These are phyloP conservation scores for Nicotiana paniculata DNA, from an alignment of 257 asterid species.

Conservation along the genomic window DNA sequence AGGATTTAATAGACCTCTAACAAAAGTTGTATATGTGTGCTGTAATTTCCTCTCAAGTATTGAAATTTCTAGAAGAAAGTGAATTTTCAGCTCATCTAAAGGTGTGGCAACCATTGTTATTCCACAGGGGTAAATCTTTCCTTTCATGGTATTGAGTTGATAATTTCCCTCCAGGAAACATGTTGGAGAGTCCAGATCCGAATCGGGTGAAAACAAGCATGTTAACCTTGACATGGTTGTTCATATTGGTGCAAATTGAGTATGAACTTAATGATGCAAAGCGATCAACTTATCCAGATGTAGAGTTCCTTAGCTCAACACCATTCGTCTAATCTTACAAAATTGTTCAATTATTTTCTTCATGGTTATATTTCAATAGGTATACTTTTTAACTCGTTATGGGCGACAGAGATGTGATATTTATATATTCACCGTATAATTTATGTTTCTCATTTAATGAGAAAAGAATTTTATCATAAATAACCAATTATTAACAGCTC, in stretches of 20 bases:
- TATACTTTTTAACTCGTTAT: neutral
- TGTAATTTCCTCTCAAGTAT: constrained; percentile 82
- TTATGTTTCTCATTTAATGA: neutral
- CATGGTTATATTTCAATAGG: neutral
- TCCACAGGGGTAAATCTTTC: constrained; percentile 63
- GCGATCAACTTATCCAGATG: neutral
- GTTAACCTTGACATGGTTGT: constrained; percentile 50
- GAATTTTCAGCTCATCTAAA: constrained; percentile 74
- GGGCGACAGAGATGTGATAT: neutral
- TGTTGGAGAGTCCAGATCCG: neutral
- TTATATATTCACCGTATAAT: constrained; percentile 1
- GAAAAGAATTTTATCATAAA: neutral
- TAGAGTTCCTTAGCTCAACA: neutral
- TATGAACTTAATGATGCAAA: neutral
- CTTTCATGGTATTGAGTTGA: constrained; percentile 73
- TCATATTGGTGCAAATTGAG: constrained; percentile 57
- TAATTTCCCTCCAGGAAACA: constrained; percentile 40
- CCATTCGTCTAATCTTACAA: neutral
- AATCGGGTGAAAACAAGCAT: constrained; percentile 41
- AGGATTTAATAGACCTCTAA: constrained; percentile 82
- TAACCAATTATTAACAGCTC: neutral
- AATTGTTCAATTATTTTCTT: neutral
- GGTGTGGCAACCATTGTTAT: constrained; percentile 90
- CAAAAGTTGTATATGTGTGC: constrained; percentile 86
- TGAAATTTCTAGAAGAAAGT: constrained; percentile 61